Evolutionary conservation across 2,329 filamentous ascomycete species (phyloP).

Genomic region (Escovopsis sp.): DNA sequence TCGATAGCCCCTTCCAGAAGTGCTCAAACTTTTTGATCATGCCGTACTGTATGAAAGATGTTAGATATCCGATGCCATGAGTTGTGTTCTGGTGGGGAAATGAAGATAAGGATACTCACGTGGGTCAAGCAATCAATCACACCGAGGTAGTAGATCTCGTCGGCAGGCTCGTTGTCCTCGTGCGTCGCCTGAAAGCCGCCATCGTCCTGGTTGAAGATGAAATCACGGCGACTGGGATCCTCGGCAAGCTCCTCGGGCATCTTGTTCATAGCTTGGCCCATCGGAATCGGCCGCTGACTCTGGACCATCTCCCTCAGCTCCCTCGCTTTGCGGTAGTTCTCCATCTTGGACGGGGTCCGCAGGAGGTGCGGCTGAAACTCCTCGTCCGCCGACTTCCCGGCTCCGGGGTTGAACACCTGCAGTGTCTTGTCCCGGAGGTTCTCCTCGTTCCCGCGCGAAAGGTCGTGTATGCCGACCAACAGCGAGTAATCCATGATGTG

Average conservation of each 20-base stretch:
- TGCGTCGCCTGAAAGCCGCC: slow-evolving; percentile 88
- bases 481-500: slow-evolving; percentile 99
- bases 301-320: slow-evolving; percentile 88
- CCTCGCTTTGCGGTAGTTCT: slow-evolving; percentile 78
- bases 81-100: slow-evolving; percentile 9
- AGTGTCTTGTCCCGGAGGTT: slow-evolving; percentile 81
- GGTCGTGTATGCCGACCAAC: slow-evolving; percentile 84
- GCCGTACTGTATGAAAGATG: slow-evolving; percentile 50
- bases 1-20: slow-evolving; percentile 87
- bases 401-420: slow-evolving; percentile 84
- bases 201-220: slow-evolving; percentile 87
- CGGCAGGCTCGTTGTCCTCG: slow-evolving; percentile 68
- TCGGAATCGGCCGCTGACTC: slow-evolving; percentile 81
- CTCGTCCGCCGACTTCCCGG: slow-evolving; percentile 42
- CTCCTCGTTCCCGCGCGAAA: slow-evolving; percentile 84
- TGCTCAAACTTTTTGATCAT: slow-evolving; percentile 90
- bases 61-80: too few species aligned
- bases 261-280: slow-evolving; percentile 65
- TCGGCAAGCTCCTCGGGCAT: slow-evolving; percentile 85
- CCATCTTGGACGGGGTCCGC: slow-evolving; percentile 84
- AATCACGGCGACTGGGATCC: slow-evolving; percentile 51
- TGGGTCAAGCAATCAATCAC: slow-evolving; percentile 98
- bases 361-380: slow-evolving; percentile 54
- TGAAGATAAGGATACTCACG: slow-evolving; percentile 41
- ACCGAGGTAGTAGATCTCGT: slow-evolving; percentile 94